phyloP scores from a whole-genome alignment of 2,329 filamentous ascomycete genomes.

The Fusarium neocosmosporiellum region DNA sequence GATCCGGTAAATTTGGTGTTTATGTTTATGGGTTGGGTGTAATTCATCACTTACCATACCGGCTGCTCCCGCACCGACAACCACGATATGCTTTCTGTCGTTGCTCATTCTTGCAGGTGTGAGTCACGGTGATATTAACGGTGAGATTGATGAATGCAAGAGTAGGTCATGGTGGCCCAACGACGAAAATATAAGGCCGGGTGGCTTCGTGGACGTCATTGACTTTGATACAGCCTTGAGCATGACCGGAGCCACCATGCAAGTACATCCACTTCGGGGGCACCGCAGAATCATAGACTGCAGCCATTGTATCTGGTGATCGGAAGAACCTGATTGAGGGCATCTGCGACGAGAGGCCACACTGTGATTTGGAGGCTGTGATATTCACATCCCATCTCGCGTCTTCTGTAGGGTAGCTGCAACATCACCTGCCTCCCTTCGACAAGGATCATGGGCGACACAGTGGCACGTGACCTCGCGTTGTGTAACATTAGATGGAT shows the following conservation, averaged over 20 bases:
- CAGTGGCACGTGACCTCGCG: conserved; percentile 45
- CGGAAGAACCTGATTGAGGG: neutral
- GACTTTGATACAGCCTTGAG: neutral
- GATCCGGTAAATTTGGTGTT: neutral
- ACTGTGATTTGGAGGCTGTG: neutral
- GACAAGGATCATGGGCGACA: conserved; percentile 5
- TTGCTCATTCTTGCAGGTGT: neutral
- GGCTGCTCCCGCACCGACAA: conserved; percentile 72
- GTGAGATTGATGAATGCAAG: neutral
- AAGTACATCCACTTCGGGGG: neutral
- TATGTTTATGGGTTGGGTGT: neutral
- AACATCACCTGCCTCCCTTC: neutral
- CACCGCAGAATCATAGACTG: neutral
- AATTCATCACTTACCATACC: conserved; percentile 60
- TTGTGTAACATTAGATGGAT: conserved; percentile 15
- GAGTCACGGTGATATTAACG: neutral
- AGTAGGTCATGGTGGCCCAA: neutral
- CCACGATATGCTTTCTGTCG: conserved; percentile 60
- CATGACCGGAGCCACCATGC: neutral
- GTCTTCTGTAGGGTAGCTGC: conserved; percentile 7
- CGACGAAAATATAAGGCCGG: neutral
- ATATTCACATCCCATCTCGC: neutral
- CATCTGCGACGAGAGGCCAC: neutral
- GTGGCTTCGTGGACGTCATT: conserved; percentile 32
- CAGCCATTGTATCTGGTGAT: neutral